Conservation (phyloP, 345 rosid genomes). For the Eucalyptus cladocalyx region DNA sequence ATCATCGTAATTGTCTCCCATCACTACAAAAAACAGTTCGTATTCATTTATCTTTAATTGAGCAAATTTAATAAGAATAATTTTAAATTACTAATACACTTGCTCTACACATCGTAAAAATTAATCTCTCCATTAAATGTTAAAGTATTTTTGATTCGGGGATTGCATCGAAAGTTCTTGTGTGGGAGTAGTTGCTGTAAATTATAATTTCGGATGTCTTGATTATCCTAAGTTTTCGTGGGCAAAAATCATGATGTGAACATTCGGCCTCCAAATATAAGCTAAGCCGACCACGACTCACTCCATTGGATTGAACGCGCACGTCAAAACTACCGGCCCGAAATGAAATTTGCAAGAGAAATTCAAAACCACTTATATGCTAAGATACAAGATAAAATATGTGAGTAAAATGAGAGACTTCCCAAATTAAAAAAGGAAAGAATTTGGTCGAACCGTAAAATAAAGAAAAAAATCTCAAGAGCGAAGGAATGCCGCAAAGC, state of each 20-base stretch:
- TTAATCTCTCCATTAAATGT: rapidly evolving
- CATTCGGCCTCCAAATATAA: neutral
- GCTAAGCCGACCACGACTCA: rapidly evolving
- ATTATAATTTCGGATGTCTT: too few relatives aligned
- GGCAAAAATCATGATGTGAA: neutral
- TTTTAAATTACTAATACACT: neutral
- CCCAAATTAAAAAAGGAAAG: too few relatives aligned
- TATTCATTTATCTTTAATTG: neutral
- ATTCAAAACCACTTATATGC: neutral
- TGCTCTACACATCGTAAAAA: rapidly evolving
- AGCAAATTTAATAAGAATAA: neutral
- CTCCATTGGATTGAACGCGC: neutral
- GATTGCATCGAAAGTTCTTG: neutral
- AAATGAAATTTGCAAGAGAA: neutral
- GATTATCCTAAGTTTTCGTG: neutral
- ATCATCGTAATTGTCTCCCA: neutral
- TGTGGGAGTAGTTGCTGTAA: neutral
- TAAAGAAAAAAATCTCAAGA: too few relatives aligned
- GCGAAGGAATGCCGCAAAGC: rapidly evolving
- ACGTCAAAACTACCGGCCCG: neutral
- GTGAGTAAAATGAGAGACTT: too few relatives aligned
- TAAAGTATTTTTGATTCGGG: rapidly evolving
- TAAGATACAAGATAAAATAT: too few relatives aligned
- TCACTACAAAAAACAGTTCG: neutral
- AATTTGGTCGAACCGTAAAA: too few relatives aligned